Percentiles rank a stretch among this genome's conserved stretches.
Conservation (phyloP, 2,329 filamentous ascomycete genomes). For the Simplicillium aogashimaense region DNA sequence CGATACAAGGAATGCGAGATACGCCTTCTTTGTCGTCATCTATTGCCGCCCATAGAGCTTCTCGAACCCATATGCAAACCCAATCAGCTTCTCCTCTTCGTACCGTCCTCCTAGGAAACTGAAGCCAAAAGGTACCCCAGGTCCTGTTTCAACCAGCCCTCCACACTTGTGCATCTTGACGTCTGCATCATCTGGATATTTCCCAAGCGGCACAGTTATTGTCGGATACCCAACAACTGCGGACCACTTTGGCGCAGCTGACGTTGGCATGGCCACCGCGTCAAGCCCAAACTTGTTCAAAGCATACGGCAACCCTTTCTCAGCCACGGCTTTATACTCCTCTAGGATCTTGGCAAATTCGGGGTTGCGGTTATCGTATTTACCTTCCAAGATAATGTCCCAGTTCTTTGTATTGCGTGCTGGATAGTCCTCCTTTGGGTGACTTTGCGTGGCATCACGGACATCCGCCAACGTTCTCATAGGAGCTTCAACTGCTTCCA, state of each 20-base stretch:
- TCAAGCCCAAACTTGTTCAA: constrained; percentile 43
- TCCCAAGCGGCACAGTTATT: constrained; percentile 46
- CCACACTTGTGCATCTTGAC: neutral
- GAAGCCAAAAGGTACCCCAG: constrained; percentile 36
- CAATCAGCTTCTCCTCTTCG: constrained; percentile 46
- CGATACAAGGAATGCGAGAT: too few relatives aligned
- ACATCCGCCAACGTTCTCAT: constrained; percentile 42
- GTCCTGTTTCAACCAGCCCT: constrained; percentile 6
- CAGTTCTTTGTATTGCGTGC: neutral
- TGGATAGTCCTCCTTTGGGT: neutral
- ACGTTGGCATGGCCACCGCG: constrained; percentile 50
- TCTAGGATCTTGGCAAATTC: constrained; percentile 35
- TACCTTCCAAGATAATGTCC: neutral
- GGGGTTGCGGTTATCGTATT: constrained; percentile 43
- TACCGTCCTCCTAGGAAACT: constrained; percentile 49
- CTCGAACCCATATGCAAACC: constrained; percentile 58
- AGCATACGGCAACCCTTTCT: constrained; percentile 51
- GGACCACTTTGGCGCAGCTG: constrained; percentile 10
- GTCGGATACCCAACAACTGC: constrained; percentile 24
- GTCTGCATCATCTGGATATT: constrained; percentile 5
- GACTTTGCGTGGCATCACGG: constrained; percentile 41
- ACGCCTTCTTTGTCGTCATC: too few relatives aligned
- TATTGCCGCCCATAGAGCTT: constrained; percentile 22
- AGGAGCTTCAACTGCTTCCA: constrained; percentile 45
- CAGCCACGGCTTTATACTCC: constrained; percentile 38